Evolutionary conservation across 106 monocot genomes (phyloP), one percentile per base, ranked within the genome.

Genomic region (Agapanthus africanus): DNA sequence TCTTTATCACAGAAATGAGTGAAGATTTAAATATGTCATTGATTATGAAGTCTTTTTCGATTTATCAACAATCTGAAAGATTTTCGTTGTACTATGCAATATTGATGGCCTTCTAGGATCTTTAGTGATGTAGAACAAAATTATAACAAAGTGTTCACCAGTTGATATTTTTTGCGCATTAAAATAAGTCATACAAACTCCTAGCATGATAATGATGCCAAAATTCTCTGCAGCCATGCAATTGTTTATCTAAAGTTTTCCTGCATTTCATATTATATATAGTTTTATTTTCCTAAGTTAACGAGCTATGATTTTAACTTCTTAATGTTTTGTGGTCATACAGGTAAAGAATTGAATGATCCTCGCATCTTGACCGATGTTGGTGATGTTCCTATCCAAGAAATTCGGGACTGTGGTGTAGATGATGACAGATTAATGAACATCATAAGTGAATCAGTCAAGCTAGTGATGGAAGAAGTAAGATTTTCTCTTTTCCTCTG

Each of bases 401-500:
- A 99, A 38, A 78, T 99, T 46, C 77, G 97, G 71, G 97, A 93
- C 57, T 90, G 89, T 74, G 97, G 92, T 25, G 70, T 99, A 34
- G 87, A 87, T 62, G 97, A 99, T 85, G 83, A 90, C 71, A 86
- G 76, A 51, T 71, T 99, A 60, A 99, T 99, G 97, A 76, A 79
- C 51, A 81, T 93, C 36, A 79, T 99, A 37, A 92, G 86, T 41
- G 84, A 99, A 22, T 92, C 97, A 49, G 89, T 99, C 15, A 99
- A 99, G 61, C 59, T 87, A 75, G 97, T 99, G 63, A 99, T 99
- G 92, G 97, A 93, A 87, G 84, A 92, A 77, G 97, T 99, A 80
- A 76, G 79, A 54, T 59, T 14, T 65, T 62, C 35, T 70, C 9
- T 26, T 54, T 37, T 36, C 7, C 35, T 72, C 0, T 49, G 19